These are phyloP conservation scores for Macrolepiota fuliginosa DNA, from an alignment of 768 basidiomycete genomes.

Conservation along the genomic window DNA sequence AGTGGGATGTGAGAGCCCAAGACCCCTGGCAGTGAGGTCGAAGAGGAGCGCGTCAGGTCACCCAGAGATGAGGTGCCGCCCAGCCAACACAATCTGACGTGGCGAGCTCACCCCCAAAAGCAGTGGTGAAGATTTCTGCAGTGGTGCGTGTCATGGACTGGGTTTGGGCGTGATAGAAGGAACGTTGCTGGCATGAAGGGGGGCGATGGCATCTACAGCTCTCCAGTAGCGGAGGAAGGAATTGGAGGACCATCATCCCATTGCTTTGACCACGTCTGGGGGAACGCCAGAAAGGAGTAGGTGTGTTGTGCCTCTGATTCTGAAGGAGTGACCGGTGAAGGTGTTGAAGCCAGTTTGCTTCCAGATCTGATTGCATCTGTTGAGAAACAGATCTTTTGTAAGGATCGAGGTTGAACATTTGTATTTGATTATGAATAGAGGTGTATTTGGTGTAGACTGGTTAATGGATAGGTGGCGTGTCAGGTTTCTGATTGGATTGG, in stretches of 20 bases:
- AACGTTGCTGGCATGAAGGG: background rate
- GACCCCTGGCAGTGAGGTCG: background rate
- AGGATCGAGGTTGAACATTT: too few species aligned
- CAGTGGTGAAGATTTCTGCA: background rate
- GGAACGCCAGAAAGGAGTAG: too few species aligned
- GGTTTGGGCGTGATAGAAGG: background rate
- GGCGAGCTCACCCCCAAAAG: background rate
- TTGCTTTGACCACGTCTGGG: background rate
- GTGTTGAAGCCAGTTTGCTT: too few species aligned
- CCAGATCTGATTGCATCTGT: too few species aligned
- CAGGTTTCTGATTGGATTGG: too few species aligned
- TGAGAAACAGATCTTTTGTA: too few species aligned
- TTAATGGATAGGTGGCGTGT: too few species aligned
- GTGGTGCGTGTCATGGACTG: background rate
- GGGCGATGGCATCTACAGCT: background rate
- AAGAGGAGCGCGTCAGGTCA: background rate
- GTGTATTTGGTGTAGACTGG: too few species aligned
- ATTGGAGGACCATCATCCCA: background rate
- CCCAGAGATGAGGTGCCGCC: background rate
- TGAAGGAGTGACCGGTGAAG: too few species aligned
- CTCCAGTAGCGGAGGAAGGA: background rate
- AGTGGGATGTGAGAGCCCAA: too few species aligned
- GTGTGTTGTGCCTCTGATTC: too few species aligned
- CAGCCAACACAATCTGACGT: background rate
- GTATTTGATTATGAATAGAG: too few species aligned